phyloP scores from a whole-genome alignment of 2,329 filamentous ascomycete genomes.

The Beauveria sp. region DNA sequence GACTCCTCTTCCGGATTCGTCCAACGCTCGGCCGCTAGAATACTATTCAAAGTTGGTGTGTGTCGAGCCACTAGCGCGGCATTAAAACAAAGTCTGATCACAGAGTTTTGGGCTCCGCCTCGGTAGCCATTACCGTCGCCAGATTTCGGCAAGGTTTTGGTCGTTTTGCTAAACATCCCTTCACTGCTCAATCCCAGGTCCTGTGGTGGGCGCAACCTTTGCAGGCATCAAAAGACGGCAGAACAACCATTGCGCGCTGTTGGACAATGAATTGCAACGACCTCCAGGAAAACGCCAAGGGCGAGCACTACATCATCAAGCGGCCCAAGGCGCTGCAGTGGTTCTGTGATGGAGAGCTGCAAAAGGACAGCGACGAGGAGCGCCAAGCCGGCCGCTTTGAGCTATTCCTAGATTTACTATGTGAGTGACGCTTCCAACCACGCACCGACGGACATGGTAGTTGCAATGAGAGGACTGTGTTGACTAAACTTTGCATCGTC shows the following conservation, averaged over 20 bases:
- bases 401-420: constrained; percentile 42
- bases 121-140: background rate
- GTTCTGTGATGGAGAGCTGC: constrained; percentile 35
- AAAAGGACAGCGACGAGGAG: constrained; percentile 35
- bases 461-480: too few species aligned
- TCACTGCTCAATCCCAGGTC: too few species aligned
- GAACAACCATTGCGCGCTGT: too few species aligned
- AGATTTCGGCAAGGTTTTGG: background rate
- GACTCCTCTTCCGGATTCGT: too few species aligned
- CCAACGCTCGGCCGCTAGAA: too few species aligned
- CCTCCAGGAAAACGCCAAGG: constrained; percentile 23
- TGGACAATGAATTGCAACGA: constrained; percentile 29
- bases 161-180: too few species aligned
- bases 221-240: background rate
- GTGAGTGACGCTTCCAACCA: constrained; percentile 17
- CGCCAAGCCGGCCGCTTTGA: constrained; percentile 39
- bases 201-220: background rate
- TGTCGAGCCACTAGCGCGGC: background rate
- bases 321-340: constrained; percentile 35
- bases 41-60: background rate
- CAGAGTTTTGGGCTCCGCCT: background rate
- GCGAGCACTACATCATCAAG: constrained; percentile 28
- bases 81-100: background rate
- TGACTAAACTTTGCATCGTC: background rate
- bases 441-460: too few species aligned